A percentile compares a stretch with the other conserved stretches of the same genome.
These are phyloP conservation scores for Aspergillus puulaauensis DNA, from an alignment of 2,329 filamentous ascomycete genomes.

Conservation along the genomic window DNA sequence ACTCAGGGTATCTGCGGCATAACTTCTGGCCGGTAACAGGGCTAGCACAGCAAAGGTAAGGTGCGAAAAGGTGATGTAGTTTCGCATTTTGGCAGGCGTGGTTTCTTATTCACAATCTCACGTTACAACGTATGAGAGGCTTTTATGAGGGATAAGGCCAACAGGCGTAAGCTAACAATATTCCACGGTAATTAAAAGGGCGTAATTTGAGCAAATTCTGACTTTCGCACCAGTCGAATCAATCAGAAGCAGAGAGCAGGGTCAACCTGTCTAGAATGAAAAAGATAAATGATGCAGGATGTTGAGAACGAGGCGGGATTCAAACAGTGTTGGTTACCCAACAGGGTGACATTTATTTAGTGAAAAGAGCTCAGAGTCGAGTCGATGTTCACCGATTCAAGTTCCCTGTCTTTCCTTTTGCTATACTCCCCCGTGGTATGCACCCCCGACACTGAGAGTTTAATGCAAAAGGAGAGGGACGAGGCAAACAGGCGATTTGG, in stretches of 20 bases:
- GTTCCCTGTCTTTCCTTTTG: not conserved
- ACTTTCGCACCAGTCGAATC: constrained; percentile 9
- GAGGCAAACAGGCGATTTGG: not conserved
- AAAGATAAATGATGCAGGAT: not conserved
- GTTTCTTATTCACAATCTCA: not conserved
- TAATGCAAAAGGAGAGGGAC: not conserved
- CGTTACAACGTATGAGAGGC: not conserved
- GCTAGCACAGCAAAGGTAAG: constrained; percentile 27
- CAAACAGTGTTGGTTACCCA: not conserved
- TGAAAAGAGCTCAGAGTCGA: not conserved
- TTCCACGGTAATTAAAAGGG: constrained; percentile 8
- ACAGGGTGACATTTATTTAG: not conserved
- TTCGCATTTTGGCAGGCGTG: constrained; percentile 25
- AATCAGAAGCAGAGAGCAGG: constrained; percentile 20
- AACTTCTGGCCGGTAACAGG: constrained; percentile 40
- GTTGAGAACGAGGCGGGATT: not conserved
- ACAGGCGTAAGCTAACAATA: not conserved
- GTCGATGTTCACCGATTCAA: not conserved
- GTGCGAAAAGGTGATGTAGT: constrained; percentile 17
- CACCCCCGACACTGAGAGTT: not conserved
- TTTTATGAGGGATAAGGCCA: not conserved
- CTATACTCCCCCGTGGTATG: not conserved
- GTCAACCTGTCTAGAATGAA: constrained; percentile 28
- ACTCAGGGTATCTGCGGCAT: constrained; percentile 70
- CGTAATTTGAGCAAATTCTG: constrained; percentile 5